These are phyloP conservation scores for Teunomyces panamensis DNA, from an alignment of 805 yeast genomes.

Conservation along the genomic window DNA sequence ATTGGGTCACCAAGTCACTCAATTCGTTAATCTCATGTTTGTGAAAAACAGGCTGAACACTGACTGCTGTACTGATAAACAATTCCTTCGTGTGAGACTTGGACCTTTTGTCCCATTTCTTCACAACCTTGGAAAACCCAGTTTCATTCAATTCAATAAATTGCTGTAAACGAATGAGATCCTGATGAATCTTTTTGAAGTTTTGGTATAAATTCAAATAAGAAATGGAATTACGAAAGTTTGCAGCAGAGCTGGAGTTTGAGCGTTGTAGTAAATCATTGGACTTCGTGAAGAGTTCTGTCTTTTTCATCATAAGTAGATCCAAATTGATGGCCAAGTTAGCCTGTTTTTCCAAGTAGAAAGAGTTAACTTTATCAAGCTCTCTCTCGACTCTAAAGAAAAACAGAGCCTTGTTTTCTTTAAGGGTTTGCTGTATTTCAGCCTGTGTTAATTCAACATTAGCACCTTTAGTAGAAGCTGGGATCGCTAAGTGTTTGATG, in stretches of 20 bases:
- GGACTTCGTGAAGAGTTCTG: slow-evolving; percentile 39
- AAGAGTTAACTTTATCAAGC: slow-evolving; percentile 90
- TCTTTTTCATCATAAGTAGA: slow-evolving; percentile 68
- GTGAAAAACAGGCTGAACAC: slow-evolving; percentile 95
- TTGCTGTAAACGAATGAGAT: slow-evolving; percentile 83
- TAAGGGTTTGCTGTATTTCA: slow-evolving; percentile 50
- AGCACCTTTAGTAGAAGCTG: slow-evolving; percentile 22
- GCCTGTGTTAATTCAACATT: slow-evolving; percentile 11
- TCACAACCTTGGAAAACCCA: slow-evolving; percentile 91
- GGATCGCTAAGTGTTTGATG: slow-evolving; percentile 72
- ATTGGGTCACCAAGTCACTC: slow-evolving; percentile 69
- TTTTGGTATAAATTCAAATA: slow-evolving; percentile 84
- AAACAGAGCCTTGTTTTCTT: slow-evolving; percentile 87
- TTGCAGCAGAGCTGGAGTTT: slow-evolving; percentile 13
- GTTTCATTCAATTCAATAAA: slow-evolving; percentile 93
- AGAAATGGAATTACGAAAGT: slow-evolving; percentile 67
- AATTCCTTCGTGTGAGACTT: slow-evolving; percentile 92
- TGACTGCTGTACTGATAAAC: slow-evolving; percentile 86
- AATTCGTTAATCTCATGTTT: slow-evolving; percentile 80
- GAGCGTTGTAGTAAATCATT: slow-evolving; percentile 6
- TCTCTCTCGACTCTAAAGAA: slow-evolving; percentile 91
- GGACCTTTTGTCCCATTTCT: slow-evolving; percentile 97
- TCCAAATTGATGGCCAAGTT: slow-evolving; percentile 79
- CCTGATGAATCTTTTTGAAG: slow-evolving; percentile 84
- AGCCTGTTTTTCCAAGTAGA: slow-evolving; percentile 87